phyloP scores from a whole-genome alignment of 2,329 filamentous ascomycete species.

The Trichoderma harzianum region DNA sequence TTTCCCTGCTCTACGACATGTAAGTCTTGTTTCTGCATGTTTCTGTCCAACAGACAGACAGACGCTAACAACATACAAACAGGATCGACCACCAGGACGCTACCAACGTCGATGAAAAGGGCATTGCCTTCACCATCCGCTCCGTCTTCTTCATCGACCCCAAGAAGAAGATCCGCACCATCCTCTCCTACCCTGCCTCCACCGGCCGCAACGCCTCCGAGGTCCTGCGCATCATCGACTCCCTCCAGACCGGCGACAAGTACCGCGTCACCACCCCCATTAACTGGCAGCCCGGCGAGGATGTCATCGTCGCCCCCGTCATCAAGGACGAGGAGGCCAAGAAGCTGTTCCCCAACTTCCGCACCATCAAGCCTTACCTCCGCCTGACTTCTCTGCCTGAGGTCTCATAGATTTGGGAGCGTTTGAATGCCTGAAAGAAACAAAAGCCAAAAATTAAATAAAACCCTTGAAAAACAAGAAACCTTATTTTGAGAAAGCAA shows the following conservation, averaged over 20 bases:
- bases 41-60: too few species aligned
- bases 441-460: not conserved
- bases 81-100: constrained; percentile 77
- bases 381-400: constrained; percentile 67
- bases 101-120: constrained; percentile 76
- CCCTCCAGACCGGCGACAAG: constrained; percentile 80
- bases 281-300: constrained; percentile 84
- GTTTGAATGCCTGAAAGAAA: not conserved
- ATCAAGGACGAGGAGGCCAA: constrained; percentile 82
- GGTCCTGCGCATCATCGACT: constrained; percentile 75
- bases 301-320: constrained; percentile 85
- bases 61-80: not conserved
- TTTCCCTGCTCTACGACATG: constrained; percentile 78
- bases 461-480: not conserved
- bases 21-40: constrained; percentile 34
- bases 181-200: constrained; percentile 87
- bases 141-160: constrained; percentile 95
- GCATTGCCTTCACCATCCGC: constrained; percentile 89
- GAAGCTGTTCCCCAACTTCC: constrained; percentile 79
- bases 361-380: constrained; percentile 68
- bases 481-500: not conserved
- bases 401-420: constrained; percentile 34
- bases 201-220: constrained; percentile 81
- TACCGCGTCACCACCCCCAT: constrained; percentile 85
- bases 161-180: constrained; percentile 87